Evolutionary conservation across 2,329 filamentous ascomycete species (phyloP).

Genomic region (Colletotrichum endophyticum): DNA sequence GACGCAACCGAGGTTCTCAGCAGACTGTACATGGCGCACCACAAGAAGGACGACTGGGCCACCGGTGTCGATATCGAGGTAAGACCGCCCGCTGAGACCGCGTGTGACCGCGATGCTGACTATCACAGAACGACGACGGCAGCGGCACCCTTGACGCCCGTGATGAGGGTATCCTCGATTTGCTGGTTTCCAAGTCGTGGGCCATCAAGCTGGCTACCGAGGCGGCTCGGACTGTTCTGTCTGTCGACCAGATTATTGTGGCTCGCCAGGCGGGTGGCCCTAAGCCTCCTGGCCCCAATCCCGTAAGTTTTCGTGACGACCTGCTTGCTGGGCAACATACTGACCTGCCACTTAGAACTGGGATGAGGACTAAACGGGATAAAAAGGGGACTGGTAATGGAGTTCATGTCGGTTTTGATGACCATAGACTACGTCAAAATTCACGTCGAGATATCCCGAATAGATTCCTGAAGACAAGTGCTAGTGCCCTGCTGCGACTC

Average conservation of each 20-base stretch:
- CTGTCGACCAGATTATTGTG: conserved; percentile 98
- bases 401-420: conserved; percentile 20
- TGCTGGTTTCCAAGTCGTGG: conserved; percentile 93
- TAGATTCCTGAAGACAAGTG: conserved; percentile 15
- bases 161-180: conserved; percentile 87
- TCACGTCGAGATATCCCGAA: conserved; percentile 23
- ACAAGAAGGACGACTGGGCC: conserved; percentile 85
- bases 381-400: conserved; percentile 10
- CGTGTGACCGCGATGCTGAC: background rate
- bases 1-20: conserved; percentile 97
- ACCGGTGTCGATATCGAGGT: conserved; percentile 94
- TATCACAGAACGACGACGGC: conserved; percentile 70
- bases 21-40: conserved; percentile 90
- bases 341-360: conserved; percentile 55
- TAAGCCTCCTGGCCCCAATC: conserved; percentile 94
- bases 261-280: conserved; percentile 96
- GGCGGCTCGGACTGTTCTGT: conserved; percentile 89
- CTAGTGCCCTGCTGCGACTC: background rate
- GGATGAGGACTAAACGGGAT: conserved; percentile 60
- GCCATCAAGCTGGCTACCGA: conserved; percentile 97
- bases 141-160: conserved; percentile 85
- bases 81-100: conserved; percentile 26
- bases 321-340: conserved; percentile 5
- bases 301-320: conserved; percentile 47
- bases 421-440: conserved; percentile 21